Evolutionary conservation across 805 yeast genomes (phyloP), one percentile per base, ranked within the genome.

Genomic region (Kodamaea neixiangensis): DNA sequence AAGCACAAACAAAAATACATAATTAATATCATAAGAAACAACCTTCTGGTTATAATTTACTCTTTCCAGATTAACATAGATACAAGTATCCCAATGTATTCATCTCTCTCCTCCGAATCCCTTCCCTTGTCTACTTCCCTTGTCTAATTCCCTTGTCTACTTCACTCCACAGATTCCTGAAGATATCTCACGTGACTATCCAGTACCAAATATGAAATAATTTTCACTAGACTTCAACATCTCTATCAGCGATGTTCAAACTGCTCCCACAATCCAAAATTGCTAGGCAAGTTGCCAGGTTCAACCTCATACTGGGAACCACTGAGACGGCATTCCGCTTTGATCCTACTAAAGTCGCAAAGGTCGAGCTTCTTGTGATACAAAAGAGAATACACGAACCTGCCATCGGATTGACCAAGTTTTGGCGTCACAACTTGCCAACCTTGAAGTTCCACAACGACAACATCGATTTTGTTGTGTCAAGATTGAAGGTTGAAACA

Each of bases 381-480:
- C 60, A 61, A 40, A 82, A 82, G 57, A 71, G 64, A 54, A 54
- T 56, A 35, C 63, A 61, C 48, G 64, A 63, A 38, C 86, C 88
- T 1, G 83, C 85, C 58, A 75, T 78, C 70, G 92, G 92, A 1
- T 80, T 87, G 50, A 81, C 85, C 59, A 79, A 80, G 57, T 89
- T 91, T 68, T 88, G 96, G 94, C 81, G 80, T 58, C 71, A 75
- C 47, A 79, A 82, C 68, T 72, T 91, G 51, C 96, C 94, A 20
- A 82, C 91, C 5, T 75, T 91, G 55, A 85, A 82, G 64, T 91
- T 87, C 67, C 92, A 89, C 71, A 91, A 91, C 66, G 92, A 93
- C n/a, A 71, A 73, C 41, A 62, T 87, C 21, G 78, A 81, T 19
- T 82, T 89, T 50, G 75, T 77, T 19, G 85, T 89, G 33, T 71